These are phyloP conservation scores for Saccharomycopsis amapae DNA, from an alignment of 805 yeast species.

Conservation along the genomic window DNA sequence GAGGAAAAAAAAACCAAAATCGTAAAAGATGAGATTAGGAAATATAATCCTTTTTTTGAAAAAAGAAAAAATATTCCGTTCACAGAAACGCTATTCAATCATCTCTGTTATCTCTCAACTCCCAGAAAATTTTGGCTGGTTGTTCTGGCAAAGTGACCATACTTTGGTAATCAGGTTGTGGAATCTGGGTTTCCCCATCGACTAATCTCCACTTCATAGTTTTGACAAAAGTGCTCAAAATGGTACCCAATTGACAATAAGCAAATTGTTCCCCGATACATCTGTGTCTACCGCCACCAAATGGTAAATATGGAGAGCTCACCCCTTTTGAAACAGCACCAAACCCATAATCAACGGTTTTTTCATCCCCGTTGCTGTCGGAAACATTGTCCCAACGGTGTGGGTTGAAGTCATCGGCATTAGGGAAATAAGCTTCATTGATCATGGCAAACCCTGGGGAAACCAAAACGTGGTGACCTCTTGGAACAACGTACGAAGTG, in stretches of 20 bases:
- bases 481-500: conserved; percentile 75
- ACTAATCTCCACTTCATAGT: conserved; percentile 71
- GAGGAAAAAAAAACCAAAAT: too few species aligned
- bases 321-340: conserved; percentile 96
- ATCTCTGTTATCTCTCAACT: conserved; percentile 43
- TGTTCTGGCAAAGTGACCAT: conserved; percentile 89
- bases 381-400: conserved; percentile 70
- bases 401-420: conserved; percentile 67
- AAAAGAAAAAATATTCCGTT: neutral
- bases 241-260: conserved; percentile 81
- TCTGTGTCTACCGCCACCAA: conserved; percentile 99
- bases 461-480: conserved; percentile 82
- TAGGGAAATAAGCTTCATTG: conserved; percentile 70
- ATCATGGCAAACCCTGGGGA: conserved; percentile 90
- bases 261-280: conserved; percentile 99
- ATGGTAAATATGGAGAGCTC: conserved; percentile 90
- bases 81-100: too few species aligned
- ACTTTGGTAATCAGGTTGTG: conserved; percentile 70
- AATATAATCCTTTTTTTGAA: too few species aligned
- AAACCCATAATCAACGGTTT: conserved; percentile 84
- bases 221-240: conserved; percentile 67
- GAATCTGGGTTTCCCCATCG: conserved; percentile 43
- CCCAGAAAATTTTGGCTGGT: conserved; percentile 70
- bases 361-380: conserved; percentile 26
- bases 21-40: too few species aligned